phyloP scores from a whole-genome alignment of 2,329 filamentous ascomycete genomes.

The Intubia oerlemansii region DNA sequence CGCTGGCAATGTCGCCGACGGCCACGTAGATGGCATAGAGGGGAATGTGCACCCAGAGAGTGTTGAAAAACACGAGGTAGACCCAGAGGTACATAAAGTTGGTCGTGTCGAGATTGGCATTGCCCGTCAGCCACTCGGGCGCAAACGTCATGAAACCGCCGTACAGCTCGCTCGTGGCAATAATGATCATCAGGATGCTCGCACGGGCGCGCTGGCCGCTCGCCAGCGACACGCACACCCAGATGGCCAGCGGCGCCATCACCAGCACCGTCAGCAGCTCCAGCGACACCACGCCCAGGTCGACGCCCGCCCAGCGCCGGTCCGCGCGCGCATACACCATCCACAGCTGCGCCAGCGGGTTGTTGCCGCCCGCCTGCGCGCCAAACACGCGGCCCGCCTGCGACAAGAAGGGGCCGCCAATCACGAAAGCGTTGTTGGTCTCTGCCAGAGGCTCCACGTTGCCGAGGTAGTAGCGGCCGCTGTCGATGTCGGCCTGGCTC shows the following conservation, averaged over 20 bases:
- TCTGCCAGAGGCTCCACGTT: too few species aligned
- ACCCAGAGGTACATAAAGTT: constrained; percentile 51
- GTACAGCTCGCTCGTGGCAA: constrained; percentile 46
- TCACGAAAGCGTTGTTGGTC: background rate
- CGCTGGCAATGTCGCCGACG: constrained; percentile 30
- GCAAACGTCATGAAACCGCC: constrained; percentile 53
- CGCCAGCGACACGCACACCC: constrained; percentile 38
- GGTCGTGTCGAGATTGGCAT: constrained; percentile 37
- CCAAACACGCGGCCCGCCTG: constrained; percentile 29
- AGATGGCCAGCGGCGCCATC: constrained; percentile 35
- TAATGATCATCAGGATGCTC: constrained; percentile 40
- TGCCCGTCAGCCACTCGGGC: constrained; percentile 45
- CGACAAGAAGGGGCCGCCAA: constrained; percentile 26
- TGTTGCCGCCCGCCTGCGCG: constrained; percentile 30
- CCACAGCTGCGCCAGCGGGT: constrained; percentile 38
- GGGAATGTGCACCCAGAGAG: constrained; percentile 43
- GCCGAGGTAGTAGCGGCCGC: constrained; percentile 20
- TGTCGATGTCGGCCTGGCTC: constrained; percentile 12
- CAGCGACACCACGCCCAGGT: constrained; percentile 39
- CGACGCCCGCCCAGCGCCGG: constrained; percentile 38
- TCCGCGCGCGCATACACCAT: constrained; percentile 49
- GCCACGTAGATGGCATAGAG: constrained; percentile 35
- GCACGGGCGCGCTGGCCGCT: constrained; percentile 20
- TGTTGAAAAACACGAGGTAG: constrained; percentile 48
- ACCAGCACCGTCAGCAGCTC: constrained; percentile 45